phyloP scores from a whole-genome alignment of 139 green algal species.

The Auxenochlorella pyrenoidosa region DNA sequence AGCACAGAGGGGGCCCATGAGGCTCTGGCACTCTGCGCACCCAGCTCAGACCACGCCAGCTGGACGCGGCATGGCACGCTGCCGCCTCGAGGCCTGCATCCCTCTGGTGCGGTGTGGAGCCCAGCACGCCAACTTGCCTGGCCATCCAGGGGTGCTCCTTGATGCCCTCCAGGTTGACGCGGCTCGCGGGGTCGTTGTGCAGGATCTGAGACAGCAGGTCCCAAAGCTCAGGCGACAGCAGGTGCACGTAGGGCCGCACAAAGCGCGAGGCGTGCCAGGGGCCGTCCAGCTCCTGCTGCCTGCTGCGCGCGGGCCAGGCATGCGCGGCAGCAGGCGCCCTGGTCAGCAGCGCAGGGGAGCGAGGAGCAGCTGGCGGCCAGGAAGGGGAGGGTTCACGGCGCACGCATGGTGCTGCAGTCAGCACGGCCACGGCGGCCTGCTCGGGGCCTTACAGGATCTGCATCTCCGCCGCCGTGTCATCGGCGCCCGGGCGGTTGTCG shows the following conservation, averaged over 20 bases:
- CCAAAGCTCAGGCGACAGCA: conserved; percentile 25
- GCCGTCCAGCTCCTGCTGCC: conserved; percentile 49
- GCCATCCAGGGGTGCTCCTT: conserved; percentile 59
- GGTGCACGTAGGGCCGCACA: conserved; percentile 46
- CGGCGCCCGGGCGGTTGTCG: conserved; percentile 59
- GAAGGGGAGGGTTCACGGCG: no score
- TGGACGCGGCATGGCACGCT: not conserved
- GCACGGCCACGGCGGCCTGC: no score
- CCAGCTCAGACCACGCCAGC: no score
- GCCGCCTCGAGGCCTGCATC: not conserved
- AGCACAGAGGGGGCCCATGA: no score
- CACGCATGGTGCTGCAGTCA: no score
- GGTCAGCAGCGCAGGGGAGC: no score
- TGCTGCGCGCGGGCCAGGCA: not conserved
- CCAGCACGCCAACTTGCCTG: not conserved
- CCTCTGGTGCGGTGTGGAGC: not conserved
- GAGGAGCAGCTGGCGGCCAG: no score
- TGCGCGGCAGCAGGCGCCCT: no score
- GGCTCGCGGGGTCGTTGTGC: conserved; percentile 49
- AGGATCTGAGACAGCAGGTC: conserved; percentile 64
- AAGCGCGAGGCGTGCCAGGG: conserved; percentile 49
- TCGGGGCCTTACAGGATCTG: conserved; percentile 28
- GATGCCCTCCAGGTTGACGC: conserved; percentile 54
- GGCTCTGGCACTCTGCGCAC: not conserved
- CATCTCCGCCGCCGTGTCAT: conserved; percentile 32